phyloP scores from a whole-genome alignment of 129 eudicot genomes.

The Solidago caesia region DNA sequence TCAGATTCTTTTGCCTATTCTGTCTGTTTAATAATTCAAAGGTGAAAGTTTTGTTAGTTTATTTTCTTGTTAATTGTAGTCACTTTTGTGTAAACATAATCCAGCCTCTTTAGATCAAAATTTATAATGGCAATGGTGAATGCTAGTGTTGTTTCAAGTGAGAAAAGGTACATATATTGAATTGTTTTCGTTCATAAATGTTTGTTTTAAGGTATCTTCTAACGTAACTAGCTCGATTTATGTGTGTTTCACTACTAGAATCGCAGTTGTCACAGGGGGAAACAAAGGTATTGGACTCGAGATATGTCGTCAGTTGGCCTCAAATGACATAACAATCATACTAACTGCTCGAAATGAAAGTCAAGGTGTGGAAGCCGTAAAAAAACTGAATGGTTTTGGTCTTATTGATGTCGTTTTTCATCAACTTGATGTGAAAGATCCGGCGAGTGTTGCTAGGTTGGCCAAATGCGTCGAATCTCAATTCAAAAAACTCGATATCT shows the following conservation, averaged over 20 bases:
- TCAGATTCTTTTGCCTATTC: neutral
- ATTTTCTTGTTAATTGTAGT: neutral
- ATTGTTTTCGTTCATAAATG: neutral
- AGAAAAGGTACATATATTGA: neutral
- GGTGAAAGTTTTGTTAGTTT: neutral
- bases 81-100: neutral
- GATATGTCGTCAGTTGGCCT: neutral
- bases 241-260: neutral
- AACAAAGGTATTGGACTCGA: slow-evolving; percentile 1
- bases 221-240: neutral
- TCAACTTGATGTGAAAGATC: neutral
- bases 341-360: neutral
- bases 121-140: neutral
- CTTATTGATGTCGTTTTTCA: neutral
- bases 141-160: neutral
- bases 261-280: slow-evolving; percentile 4
- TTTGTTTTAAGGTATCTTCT: neutral
- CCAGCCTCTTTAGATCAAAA: neutral
- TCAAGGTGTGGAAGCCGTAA: slow-evolving; percentile 1
- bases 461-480: neutral
- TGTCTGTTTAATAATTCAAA: neutral
- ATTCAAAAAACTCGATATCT: slow-evolving; percentile 3
- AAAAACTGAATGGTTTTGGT: neutral
- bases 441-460: neutral
- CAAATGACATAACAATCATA: neutral